Conservation (phyloP, 2,329 filamentous ascomycete genomes). For the Karstenula rhodostoma region DNA sequence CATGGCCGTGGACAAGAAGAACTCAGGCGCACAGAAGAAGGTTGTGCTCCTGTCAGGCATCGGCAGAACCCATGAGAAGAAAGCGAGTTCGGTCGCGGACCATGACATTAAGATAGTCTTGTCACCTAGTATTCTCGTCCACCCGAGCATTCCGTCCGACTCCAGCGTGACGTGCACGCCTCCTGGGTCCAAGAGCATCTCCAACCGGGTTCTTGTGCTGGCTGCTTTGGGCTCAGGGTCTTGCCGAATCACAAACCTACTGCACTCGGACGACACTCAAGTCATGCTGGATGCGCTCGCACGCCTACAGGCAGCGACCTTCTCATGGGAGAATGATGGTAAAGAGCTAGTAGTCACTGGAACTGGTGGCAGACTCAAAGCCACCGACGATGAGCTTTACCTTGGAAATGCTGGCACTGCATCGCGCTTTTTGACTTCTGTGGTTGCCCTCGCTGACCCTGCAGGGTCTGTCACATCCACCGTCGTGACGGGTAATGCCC, state of each 20-base stretch:
- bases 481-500: conserved; percentile 87
- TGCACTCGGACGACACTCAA: conserved; percentile 96
- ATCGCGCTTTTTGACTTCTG: conserved; percentile 91
- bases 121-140: conserved; percentile 78
- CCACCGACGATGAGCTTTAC: conserved; percentile 80
- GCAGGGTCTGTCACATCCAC: conserved; percentile 70
- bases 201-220: conserved; percentile 92
- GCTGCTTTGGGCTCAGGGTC: conserved; percentile 87
- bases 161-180: conserved; percentile 80
- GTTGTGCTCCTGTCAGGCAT: conserved; percentile 92
- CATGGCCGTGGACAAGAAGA: conserved; percentile 99
- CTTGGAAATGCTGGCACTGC: conserved; percentile 97
- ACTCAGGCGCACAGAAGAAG: conserved; percentile 93
- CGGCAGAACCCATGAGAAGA: conserved; percentile 84
- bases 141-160: conserved; percentile 72
- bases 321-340: conserved; percentile 94
- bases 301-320: conserved; percentile 83
- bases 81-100: conserved; percentile 89
- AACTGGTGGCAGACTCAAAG: conserved; percentile 84
- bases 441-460: conserved; percentile 81
- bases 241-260: conserved; percentile 87
- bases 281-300: conserved; percentile 95
- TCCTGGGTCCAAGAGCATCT: conserved; percentile 97
- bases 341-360: conserved; percentile 88
- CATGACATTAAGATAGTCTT: conserved; percentile 82